Conservation (phyloP, 2,329 filamentous ascomycete species). For the Fusarium nematophilum region DNA sequence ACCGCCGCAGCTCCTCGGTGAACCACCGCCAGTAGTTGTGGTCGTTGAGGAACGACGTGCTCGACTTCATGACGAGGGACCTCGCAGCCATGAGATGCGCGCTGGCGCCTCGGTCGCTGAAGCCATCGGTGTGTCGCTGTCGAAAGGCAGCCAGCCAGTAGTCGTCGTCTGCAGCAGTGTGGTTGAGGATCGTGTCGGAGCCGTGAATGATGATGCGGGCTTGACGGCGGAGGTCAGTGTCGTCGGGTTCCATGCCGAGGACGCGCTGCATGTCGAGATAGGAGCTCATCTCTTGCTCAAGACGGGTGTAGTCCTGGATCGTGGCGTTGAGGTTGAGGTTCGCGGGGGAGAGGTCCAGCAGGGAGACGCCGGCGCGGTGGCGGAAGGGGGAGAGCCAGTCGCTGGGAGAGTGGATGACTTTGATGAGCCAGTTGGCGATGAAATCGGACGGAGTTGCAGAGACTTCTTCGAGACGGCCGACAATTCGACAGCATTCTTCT, state of each 20-base stretch:
- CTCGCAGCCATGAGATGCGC: conserved; percentile 21
- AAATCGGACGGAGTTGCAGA: conserved; percentile 39
- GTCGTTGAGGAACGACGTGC: conserved; percentile 38
- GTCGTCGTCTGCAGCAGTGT: conserved; percentile 39
- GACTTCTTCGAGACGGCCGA: conserved; percentile 29
- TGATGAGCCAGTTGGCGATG: conserved; percentile 41
- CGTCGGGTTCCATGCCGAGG: conserved; percentile 31
- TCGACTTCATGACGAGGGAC: conserved; percentile 26
- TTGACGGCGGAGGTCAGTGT: conserved; percentile 35
- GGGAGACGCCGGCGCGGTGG: conserved; percentile 22
- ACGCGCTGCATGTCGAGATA: conserved; percentile 31
- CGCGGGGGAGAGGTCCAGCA: background rate
- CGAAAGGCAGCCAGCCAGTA: conserved; percentile 38
- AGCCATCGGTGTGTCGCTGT: conserved; percentile 35
- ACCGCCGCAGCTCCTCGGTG: conserved; percentile 35
- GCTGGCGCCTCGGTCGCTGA: background rate
- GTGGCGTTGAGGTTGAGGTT: conserved; percentile 13
- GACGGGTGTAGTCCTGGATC: conserved; percentile 37
- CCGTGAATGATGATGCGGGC: conserved; percentile 33
- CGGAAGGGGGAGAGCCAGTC: conserved; percentile 39
- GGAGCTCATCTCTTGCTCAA: conserved; percentile 28
- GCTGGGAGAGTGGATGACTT: conserved; percentile 26
- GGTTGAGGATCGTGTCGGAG: conserved; percentile 25
- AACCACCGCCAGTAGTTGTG: conserved; percentile 41
- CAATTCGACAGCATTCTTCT: conserved; percentile 38